Percentiles rank a stretch among this genome's conserved stretches.
Evolutionary conservation across 106 monocot species (phyloP).

Genomic region (Platanthera zijinensis): DNA sequence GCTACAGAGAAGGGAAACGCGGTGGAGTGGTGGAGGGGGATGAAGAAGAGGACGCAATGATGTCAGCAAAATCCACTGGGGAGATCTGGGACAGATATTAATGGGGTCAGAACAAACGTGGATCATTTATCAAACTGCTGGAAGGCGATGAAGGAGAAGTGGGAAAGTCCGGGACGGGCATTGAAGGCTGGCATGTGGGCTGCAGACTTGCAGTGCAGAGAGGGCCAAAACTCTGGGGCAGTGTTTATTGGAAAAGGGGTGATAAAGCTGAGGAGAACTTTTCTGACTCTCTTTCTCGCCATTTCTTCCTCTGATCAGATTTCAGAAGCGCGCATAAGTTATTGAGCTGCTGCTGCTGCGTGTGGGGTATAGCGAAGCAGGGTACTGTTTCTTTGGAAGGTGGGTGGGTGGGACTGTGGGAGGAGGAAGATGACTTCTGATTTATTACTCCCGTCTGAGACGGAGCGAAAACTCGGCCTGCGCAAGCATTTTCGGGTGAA

Average conservation of each 20-base stretch:
- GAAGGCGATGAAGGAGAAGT: not conserved
- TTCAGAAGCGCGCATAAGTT: not conserved
- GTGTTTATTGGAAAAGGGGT: conserved; percentile 3
- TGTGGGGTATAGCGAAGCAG: not conserved
- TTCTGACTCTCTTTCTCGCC: not conserved
- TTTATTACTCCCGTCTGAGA: not conserved
- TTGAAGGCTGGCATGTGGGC: conserved; percentile 9
- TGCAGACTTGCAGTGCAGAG: not conserved
- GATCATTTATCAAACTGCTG: not conserved
- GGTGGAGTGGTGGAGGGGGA: conserved; percentile 4
- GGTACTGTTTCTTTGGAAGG: too few species aligned
- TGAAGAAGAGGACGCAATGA: conserved; percentile 7
- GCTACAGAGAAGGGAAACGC: conserved; percentile 8
- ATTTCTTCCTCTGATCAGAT: not conserved
- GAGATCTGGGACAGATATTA: conserved; percentile 13
- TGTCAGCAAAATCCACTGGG: conserved; percentile 24
- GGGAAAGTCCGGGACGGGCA: not conserved
- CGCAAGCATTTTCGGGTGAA: not conserved
- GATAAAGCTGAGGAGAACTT: conserved; percentile 3
- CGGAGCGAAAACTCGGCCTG: not conserved
- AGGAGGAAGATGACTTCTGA: not conserved
- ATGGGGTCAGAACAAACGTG: conserved; percentile 5
- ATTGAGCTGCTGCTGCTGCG: not conserved
- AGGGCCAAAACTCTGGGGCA: conserved; percentile 2
- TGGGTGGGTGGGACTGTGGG: not conserved